Conservation (phyloP, 2,329 filamentous ascomycete genomes). For the Neoarthrinium moseri region DNA sequence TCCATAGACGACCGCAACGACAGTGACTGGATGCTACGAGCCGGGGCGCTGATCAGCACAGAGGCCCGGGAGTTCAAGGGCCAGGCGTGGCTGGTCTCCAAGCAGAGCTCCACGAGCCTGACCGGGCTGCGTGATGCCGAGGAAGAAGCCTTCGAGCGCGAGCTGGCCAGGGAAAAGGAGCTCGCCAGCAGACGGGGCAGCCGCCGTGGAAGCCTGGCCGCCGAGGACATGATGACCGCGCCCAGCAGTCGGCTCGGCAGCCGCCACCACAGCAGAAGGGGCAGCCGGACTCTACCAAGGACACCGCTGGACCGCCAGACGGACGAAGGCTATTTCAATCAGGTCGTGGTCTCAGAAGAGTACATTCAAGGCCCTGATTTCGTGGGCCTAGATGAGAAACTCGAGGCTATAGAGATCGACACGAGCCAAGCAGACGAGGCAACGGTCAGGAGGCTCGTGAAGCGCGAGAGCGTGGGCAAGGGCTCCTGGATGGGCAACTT, state of each 20-base stretch:
- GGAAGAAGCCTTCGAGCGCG: slow-evolving; percentile 51
- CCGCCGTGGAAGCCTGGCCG: slow-evolving; percentile 43
- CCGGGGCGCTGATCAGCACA: slow-evolving; percentile 60
- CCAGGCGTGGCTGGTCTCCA: slow-evolving; percentile 66
- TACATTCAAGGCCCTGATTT: slow-evolving; percentile 57
- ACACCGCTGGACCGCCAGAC: slow-evolving; percentile 41
- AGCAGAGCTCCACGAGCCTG: slow-evolving; percentile 64
- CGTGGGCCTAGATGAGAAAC: slow-evolving; percentile 59
- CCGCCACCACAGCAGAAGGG: slow-evolving; percentile 41
- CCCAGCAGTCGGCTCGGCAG: slow-evolving; percentile 48
- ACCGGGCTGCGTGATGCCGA: slow-evolving; percentile 49
- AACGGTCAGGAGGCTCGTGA: slow-evolving; percentile 55
- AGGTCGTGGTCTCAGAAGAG: slow-evolving; percentile 25
- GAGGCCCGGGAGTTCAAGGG: slow-evolving; percentile 67
- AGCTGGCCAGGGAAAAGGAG: slow-evolving; percentile 50
- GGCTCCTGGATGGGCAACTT: slow-evolving; percentile 60
- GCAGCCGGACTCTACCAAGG: slow-evolving; percentile 40
- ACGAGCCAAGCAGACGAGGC: slow-evolving; percentile 56
- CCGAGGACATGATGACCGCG: slow-evolving; percentile 33
- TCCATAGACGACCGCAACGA: slow-evolving; percentile 41
- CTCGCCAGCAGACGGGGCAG: slow-evolving; percentile 46
- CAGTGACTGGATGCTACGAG: slow-evolving; percentile 64
- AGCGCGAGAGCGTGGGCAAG: slow-evolving; percentile 48
- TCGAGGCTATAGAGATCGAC: slow-evolving; percentile 54
- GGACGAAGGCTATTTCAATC: slow-evolving; percentile 43